Evolutionary conservation across 768 basidiomycete genomes (phyloP), one percentile per base, ranked within the genome.

Genomic region (Boletus reticulatus): DNA sequence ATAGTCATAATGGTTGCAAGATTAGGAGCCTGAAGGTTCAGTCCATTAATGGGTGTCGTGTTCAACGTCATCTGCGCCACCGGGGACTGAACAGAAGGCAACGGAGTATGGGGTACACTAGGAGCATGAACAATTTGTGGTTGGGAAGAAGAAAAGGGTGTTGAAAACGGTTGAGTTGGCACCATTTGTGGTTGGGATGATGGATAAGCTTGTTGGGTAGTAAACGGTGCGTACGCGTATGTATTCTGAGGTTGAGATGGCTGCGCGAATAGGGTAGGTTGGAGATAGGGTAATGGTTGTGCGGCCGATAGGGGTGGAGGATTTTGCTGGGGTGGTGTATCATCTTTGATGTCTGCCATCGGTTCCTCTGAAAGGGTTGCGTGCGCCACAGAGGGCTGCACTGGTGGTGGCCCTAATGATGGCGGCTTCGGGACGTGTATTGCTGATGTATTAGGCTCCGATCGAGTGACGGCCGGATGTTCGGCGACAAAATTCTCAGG

Each of bases 1-100:
- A 69, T 67, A 11, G 68, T 71, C 69, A 67, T 67, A 10, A 69
- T 43, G 12, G 67, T 55, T n/a, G 67, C 62, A 50, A 67, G 50
- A 53, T 65, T 62, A 17, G 55, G 55, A 17, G 36, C 27, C 34
- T 69, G 66, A 42, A 56, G 19, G 22, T 62, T 64, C 20, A 43
- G 41, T 17, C 41, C 56, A 37, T 56, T 55, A n/a, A 48, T 22
- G 13, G 64, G 32, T 47, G 54, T 20, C 14, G 22, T 16, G 27
- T 57, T 62, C 22, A 57, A 20, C 9, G 48, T 22, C 55, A 56
- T 62, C 31, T 62, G 64, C 50, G 47, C 52, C 47, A 57, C 50
- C 13, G 39, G 55, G 16, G 63, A 32, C 20, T 59, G 72, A 32
- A 55, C n/a, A 41, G 60, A 52, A 50, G 62, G 60, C 3, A 58